A percentile compares a stretch with the other conserved stretches of the same genome.
Conservation (phyloP, 345 rosid genomes). For the Murraya koenigii region DNA sequence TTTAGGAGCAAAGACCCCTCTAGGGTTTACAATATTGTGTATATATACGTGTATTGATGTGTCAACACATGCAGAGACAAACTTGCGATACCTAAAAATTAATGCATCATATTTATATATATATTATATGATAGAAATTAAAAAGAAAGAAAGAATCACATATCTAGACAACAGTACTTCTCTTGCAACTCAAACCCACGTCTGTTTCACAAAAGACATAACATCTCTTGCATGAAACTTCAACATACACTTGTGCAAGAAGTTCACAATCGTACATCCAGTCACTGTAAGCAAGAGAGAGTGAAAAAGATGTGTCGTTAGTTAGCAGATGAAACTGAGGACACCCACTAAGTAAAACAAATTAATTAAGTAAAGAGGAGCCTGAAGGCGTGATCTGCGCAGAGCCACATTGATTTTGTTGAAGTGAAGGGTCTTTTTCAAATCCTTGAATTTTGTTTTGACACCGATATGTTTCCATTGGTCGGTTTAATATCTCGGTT, state of each 20-base stretch:
- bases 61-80: conserved; percentile 6
- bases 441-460: conserved; percentile 43
- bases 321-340: conserved; percentile 10
- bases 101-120: neutral
- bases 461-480: conserved; percentile 19
- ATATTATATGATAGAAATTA: neutral
- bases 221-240: conserved; percentile 16
- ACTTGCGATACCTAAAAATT: conserved; percentile 7
- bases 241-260: conserved; percentile 8
- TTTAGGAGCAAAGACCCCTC: neutral
- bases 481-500: neutral
- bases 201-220: conserved; percentile 35
- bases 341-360: neutral
- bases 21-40: neutral
- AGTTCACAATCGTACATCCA: conserved; percentile 1
- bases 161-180: neutral
- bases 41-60: too few relatives aligned
- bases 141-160: conserved; percentile 3
- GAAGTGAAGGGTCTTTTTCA: conserved; percentile 49
- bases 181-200: conserved; percentile 34
- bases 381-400: neutral
- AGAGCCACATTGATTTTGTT: conserved; percentile 35
- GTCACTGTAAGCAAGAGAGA: conserved; percentile 16
- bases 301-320: conserved; percentile 29
- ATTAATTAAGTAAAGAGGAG: neutral